These are phyloP conservation scores for Prinsepia uniflora DNA, from an alignment of 306 rosid species.

Conservation along the genomic window DNA sequence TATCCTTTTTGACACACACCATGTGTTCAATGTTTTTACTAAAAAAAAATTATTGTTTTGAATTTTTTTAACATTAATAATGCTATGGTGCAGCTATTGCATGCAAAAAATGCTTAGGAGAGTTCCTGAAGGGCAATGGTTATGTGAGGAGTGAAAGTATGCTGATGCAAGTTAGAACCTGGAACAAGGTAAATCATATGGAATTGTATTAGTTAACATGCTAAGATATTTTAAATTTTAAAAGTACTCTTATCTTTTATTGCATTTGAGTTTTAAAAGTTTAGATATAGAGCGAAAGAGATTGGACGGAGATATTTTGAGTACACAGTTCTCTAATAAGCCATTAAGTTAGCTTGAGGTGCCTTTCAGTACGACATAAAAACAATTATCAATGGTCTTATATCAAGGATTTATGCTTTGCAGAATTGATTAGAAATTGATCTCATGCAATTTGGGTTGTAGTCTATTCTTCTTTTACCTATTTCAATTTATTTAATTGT, in stretches of 20 bases:
- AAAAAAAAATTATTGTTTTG: no score
- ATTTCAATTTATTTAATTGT: no score
- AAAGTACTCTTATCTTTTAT: neutral
- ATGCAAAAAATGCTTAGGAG: constrained; percentile 75
- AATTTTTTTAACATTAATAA: constrained; percentile 16
- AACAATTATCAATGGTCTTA: no score
- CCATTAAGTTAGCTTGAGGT: constrained; percentile 21
- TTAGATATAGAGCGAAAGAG: constrained; percentile 37
- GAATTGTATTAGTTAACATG: constrained; percentile 4
- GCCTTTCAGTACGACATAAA: no score
- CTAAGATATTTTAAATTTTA: constrained; percentile 12
- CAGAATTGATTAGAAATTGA: no score
- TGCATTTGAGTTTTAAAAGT: constrained; percentile 11
- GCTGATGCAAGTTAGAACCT: constrained; percentile 50
- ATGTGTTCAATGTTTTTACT: no score
- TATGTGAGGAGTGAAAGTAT: constrained; percentile 82
- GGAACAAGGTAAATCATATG: constrained; percentile 54
- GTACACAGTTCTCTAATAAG: constrained; percentile 51
- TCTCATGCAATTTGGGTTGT: no score
- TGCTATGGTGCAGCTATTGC: constrained; percentile 64
- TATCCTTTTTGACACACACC: no score
- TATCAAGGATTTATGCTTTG: no score
- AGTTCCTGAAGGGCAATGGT: constrained; percentile 81
- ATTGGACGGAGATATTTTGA: constrained; percentile 33
- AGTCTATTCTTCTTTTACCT: no score